Evolutionary conservation across 2,329 filamentous ascomycete genomes (phyloP).

Genomic region (Rhinocladiella similis): DNA sequence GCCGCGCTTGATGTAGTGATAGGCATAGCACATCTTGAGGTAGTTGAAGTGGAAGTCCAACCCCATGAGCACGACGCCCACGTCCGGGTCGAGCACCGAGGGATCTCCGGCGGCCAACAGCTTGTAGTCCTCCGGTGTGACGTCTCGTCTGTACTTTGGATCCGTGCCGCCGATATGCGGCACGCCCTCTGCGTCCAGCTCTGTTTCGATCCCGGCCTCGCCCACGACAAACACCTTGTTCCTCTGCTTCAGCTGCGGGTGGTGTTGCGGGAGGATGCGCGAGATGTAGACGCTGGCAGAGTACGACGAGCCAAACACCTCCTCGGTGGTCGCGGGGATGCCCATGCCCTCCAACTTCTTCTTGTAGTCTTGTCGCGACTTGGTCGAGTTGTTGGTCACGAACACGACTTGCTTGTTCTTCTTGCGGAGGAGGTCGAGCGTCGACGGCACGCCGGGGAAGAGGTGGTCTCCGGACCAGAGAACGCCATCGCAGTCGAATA

Average conservation of each 20-base stretch:
- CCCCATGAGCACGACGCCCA: conserved; percentile 84
- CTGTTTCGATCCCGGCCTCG: conserved; percentile 86
- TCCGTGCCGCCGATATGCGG: conserved; percentile 86
- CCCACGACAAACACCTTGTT: conserved; percentile 95
- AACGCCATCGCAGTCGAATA: conserved; percentile 97
- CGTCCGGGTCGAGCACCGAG: conserved; percentile 77
- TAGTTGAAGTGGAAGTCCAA: conserved; percentile 96
- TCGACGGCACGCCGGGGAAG: conserved; percentile 82
- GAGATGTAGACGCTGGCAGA: conserved; percentile 94
- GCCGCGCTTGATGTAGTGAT: conserved; percentile 78
- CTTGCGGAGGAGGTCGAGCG: conserved; percentile 75
- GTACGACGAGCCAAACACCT: conserved; percentile 96
- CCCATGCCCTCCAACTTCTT: conserved; percentile 83
- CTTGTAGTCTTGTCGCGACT: conserved; percentile 87
- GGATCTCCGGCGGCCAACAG: conserved; percentile 70
- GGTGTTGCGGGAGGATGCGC: conserved; percentile 65
- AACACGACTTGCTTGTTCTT: conserved; percentile 91
- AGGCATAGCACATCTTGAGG: conserved; percentile 80
- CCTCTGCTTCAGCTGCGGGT: conserved; percentile 55
- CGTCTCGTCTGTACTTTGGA: conserved; percentile 71
- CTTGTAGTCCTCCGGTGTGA: conserved; percentile 76
- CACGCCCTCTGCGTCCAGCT: conserved; percentile 77
- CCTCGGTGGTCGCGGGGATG: conserved; percentile 70
- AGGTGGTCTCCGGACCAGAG: conserved; percentile 94
- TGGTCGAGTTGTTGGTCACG: conserved; percentile 98